Base-by-base conservation (phyloP, 805 yeast genomes). In the Kuraishia ogatae region DNA sequence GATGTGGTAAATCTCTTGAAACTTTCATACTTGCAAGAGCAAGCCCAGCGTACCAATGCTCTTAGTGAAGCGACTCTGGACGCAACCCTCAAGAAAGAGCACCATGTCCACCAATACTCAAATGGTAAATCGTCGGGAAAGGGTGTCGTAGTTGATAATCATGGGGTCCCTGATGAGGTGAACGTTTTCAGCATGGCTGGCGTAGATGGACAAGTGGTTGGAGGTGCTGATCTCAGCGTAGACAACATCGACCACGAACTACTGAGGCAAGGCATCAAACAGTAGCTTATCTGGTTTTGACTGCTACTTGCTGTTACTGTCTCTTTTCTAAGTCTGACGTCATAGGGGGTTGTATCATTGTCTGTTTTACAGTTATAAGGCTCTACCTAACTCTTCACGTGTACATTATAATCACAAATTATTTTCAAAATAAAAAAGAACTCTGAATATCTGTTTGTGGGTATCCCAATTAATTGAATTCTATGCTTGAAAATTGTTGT, bases 201-300 rank as follows among this genome's bases (percentile, higher is more conserved):
- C 19, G 49, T 22, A 24, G 51, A 50, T 50, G 39, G 23, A 24
- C 23, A 21, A 11, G 50, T 47, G 4, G 50, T 21, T 3, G 50
- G 26, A 47, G 26, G 26, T 24, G 23, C 13, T 28, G 53, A 28
- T n/a, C 8, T 50, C n/a, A 35, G 24, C 15, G 53, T 53, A 10
- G 54, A 53, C 47, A 53, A 48, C 51, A 53, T 53, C 21, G 54
- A 53, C n/a, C 54, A 53, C 19, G 54, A 53, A 23, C 48, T 53
- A 24, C 48, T 53, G 3, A 48, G 54, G 23, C 49, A 53, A 46
- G 48, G 51, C 23, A 48, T 48, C 20, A 47, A 47, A 19, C 28
- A 28, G 22, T n/a, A 11, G n/a, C 5, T 50, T 50, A 15, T 19
- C 46, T 7, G 46, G 20, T 7, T 50, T 50, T 7, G 21, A n/a